Base-by-base conservation (phyloP, 1,284 basidiomycete species). In the Boletellus sp. region DNA sequence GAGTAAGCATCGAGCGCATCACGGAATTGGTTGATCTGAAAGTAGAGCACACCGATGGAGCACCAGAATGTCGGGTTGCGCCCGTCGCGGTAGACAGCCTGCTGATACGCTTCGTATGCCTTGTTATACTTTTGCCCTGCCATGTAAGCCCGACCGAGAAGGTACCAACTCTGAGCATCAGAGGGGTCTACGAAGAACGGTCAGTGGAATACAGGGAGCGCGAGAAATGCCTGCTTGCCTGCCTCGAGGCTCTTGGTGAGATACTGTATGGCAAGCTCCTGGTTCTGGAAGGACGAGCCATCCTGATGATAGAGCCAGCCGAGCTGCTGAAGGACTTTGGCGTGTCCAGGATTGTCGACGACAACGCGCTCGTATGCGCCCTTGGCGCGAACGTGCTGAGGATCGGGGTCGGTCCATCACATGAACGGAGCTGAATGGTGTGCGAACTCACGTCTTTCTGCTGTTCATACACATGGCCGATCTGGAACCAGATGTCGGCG, bases 61-160 rank as follows among this genome's bases (percentile, higher is more conserved):
- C 96, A 99, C 96, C 95, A 99, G 72, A 98, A 98, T 0, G 95
- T 97, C 0, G 96, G 96, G 66, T 98, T 99, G 54, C 94, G 91
- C 8, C 95, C 94, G 60, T 99, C 95, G 40, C 94, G 87, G 69
- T 99, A 99, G 20, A 99, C 94, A 5, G 95, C 95, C 69, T 99
- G 95, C 64, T 99, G 95, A 64, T 99, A 99, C 0, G 95, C 94
- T 70, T 99, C 94, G 72, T 99, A 99, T 2, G 96, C 96, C 70
- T 98, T 98, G 79, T 96, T 98, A 74, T 96, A 97, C 66, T 97
- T 95, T 68, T 94, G 90, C n/a, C 91, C 91, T 5, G 92, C 91
- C 94, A 99, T 98, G 71, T 95, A 99, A 1, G 95, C 94, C 51
- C 95, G 89, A 36, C 95, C 95, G 45, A 99, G 84, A 34, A 99